Evolutionary conservation across 1,284 basidiomycete genomes (phyloP).

Genomic region (Sporisorium graminicola): DNA sequence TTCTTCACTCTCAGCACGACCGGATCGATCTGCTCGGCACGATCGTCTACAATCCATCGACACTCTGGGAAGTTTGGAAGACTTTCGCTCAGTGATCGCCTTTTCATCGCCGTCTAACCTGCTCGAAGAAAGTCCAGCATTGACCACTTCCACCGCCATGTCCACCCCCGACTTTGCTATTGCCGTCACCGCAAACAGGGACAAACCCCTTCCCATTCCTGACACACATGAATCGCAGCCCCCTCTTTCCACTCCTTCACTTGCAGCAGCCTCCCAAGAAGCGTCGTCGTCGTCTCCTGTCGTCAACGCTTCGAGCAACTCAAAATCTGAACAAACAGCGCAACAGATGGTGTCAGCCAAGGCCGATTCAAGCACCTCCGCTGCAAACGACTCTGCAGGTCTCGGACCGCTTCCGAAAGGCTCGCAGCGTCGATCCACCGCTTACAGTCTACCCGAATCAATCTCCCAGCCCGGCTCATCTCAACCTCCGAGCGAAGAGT

Average conservation of each 20-base stretch:
- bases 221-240: conserved; percentile 26
- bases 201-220: conserved; percentile 11
- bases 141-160: conserved; percentile 31
- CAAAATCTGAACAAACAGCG: neutral
- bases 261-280: neutral
- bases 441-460: conserved; percentile 32
- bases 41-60: conserved; percentile 27
- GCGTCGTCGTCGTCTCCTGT: neutral
- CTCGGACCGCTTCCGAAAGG: neutral
- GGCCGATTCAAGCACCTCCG: neutral
- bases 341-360: conserved; percentile 7
- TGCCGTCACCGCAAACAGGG: neutral
- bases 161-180: conserved; percentile 27
- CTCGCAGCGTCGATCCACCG: conserved; percentile 18
- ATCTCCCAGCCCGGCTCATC: conserved; percentile 37
- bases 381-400: conserved; percentile 2
- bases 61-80: conserved; percentile 37
- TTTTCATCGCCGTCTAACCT: conserved; percentile 27
- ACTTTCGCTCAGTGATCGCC: conserved; percentile 41
- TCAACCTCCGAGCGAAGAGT: conserved; percentile 26
- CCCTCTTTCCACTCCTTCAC: conserved; percentile 9
- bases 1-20: neutral
- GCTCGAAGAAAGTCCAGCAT: conserved; percentile 29
- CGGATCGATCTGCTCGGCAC: neutral
- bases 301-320: neutral